Evolutionary conservation across 352 stramenopile species (phyloP).

Genomic region (Blastocystis sp.): DNA sequence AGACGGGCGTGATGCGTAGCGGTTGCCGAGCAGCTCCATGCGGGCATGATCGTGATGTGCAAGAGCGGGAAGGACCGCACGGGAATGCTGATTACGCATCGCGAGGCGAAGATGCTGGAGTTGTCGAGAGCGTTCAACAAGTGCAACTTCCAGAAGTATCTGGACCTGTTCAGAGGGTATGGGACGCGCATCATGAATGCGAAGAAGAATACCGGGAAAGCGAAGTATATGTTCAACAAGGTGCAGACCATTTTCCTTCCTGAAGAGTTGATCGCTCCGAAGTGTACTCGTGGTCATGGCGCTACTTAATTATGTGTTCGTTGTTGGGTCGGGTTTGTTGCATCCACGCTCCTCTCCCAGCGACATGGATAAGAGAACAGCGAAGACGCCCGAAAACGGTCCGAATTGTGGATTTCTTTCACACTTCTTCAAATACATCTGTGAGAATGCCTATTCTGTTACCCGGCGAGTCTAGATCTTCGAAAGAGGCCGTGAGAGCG

Average conservation of each 20-base stretch:
- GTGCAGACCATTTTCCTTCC: slow-evolving; percentile 66
- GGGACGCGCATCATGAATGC: slow-evolving; percentile 69
- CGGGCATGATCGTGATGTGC: slow-evolving; percentile 63
- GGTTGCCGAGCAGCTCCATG: slow-evolving; percentile 36
- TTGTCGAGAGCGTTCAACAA: slow-evolving; percentile 12
- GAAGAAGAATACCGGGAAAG: slow-evolving; percentile 72
- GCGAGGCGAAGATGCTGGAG: slow-evolving; percentile 21
- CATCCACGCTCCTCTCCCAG: too few species aligned
- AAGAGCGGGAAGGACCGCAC: slow-evolving; percentile 72
- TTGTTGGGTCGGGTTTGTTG: too few species aligned
- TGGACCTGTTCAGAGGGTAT: slow-evolving; percentile 64
- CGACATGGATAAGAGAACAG: too few species aligned
- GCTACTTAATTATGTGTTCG: slow-evolving; percentile 43
- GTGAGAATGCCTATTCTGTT: slow-evolving; percentile 63
- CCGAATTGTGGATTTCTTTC: neutral
- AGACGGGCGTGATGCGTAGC: neutral
- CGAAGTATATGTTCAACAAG: slow-evolving; percentile 72
- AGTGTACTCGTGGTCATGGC: slow-evolving; percentile 49
- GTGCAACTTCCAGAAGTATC: slow-evolving; percentile 4
- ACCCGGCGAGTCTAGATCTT: slow-evolving; percentile 22
- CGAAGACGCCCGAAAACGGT: too few species aligned
- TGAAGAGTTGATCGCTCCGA: slow-evolving; percentile 48
- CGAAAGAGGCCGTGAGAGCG: slow-evolving; percentile 4
- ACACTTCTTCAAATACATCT: slow-evolving; percentile 50
- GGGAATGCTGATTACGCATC: slow-evolving; percentile 63